Base-by-base conservation (phyloP, 805 yeast species). In the Metschnikowia koreensis region DNA sequence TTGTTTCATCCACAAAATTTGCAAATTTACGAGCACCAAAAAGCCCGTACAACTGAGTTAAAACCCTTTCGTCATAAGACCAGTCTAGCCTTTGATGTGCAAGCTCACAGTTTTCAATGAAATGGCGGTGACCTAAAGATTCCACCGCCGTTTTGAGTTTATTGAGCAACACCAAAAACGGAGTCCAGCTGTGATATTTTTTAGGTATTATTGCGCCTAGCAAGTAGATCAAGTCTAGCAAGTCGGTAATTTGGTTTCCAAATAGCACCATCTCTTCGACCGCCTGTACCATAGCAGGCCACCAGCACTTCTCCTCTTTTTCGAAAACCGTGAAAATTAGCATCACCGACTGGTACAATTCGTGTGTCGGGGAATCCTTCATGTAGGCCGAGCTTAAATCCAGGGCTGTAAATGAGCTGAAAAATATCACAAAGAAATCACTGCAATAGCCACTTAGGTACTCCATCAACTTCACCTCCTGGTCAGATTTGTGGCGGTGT, bases 1-100 rank as follows among this genome's bases (percentile, higher is more conserved):
- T 52, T 38, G 55, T 49, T 52, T 74, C 79, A 51, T 71, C 76
- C 2, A 52, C 59, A 49, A 72, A 74, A 51, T 73, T 73, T 16
- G 68, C 60, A 55, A 74, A 74, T 44, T 64, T 69, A 28, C 71
- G 59, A 0, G 57, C 41, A 0, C 77, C 68, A 7, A 73, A 60
- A 0, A 66, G 55, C 1, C 61, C 46, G 52, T 73, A 74, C 6
- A 74, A 47, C 27, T 57, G 58, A 5, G 64, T 47, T 5, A 75
- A 48, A n/a, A 73, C 48, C 39, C 59, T 62, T 41, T 75, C 79
- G 22, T 70, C 73, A 2, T 69, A 40, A 7, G 66, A 65, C 74
- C 75, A 72, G 6, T 53, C 57, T 2, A 59, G 55, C 16, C 63
- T 56, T 40, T 66, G 63, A 44, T 61, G 61, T 15, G 69, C 51